These are phyloP conservation scores for Chlorella sp. DNA, from an alignment of 139 green algal species.

Conservation along the genomic window DNA sequence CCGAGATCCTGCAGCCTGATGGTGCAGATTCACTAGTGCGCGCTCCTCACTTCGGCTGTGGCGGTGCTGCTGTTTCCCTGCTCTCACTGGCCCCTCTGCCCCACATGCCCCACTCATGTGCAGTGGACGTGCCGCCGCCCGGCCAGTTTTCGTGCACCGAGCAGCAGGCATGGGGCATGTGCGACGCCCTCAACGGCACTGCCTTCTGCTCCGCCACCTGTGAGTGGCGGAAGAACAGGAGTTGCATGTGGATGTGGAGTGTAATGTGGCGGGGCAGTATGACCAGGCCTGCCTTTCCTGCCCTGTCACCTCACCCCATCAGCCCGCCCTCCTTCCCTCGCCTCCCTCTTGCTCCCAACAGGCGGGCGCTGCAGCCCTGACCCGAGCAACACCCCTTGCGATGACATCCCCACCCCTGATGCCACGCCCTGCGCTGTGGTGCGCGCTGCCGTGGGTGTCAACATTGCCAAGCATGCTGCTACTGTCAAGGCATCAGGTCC, in stretches of 20 bases:
- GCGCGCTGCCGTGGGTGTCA: too few species aligned
- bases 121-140: conserved; percentile 23
- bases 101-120: neutral
- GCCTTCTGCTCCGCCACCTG: conserved; percentile 25
- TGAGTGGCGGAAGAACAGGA: too few species aligned
- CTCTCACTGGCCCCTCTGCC: neutral
- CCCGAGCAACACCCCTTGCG: neutral
- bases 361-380: conserved; percentile 9
- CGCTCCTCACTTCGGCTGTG: neutral
- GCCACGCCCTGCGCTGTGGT: conserved; percentile 1
- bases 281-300: too few species aligned
- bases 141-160: conserved; percentile 38
- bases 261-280: too few species aligned
- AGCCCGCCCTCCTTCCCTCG: too few species aligned
- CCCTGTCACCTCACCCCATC: too few species aligned
- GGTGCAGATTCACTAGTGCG: too few species aligned
- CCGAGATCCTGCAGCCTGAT: too few species aligned
- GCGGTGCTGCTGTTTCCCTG: neutral
- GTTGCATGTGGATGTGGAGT: too few species aligned
- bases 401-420: conserved; percentile 29
- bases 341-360: too few species aligned
- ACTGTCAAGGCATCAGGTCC: too few species aligned
- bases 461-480: too few species aligned
- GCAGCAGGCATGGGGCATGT: conserved; percentile 37
- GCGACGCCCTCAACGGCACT: neutral